Conservation (phyloP, 2,329 filamentous ascomycete genomes). For the Diaporthe eres region DNA sequence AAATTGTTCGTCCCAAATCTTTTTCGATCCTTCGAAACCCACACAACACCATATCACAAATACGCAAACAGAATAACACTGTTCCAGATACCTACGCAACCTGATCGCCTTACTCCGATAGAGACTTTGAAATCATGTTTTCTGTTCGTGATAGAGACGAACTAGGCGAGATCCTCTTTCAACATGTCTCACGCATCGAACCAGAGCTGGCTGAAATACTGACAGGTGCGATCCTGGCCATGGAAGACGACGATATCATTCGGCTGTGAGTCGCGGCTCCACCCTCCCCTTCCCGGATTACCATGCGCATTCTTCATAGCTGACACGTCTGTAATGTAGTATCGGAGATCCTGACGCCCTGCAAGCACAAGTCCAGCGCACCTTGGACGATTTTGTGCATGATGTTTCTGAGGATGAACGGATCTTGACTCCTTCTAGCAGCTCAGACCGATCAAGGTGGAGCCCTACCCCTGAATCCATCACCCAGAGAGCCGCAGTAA, state of each 20-base stretch:
- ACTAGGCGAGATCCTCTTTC: neutral
- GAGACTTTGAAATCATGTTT: neutral
- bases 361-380: neutral
- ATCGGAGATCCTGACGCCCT: neutral
- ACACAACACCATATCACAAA: neutral
- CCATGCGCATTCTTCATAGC: neutral
- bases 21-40: neutral
- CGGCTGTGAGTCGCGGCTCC: neutral
- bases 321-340: neutral
- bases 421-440: neutral
- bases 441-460: neutral
- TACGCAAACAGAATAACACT: neutral
- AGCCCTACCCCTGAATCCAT: too few species aligned
- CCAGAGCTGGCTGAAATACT: neutral
- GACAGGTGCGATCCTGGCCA: neutral
- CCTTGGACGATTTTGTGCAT: neutral
- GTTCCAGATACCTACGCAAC: neutral
- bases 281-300: too few species aligned
- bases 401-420: rapidly evolving
- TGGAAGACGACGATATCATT: neutral
- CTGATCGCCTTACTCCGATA: neutral
- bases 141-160: neutral
- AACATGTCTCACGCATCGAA: neutral
- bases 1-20: neutral
- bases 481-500: too few species aligned